Base-by-base conservation (phyloP, 2,329 filamentous ascomycete genomes). In the Dactylellina leptospora region DNA sequence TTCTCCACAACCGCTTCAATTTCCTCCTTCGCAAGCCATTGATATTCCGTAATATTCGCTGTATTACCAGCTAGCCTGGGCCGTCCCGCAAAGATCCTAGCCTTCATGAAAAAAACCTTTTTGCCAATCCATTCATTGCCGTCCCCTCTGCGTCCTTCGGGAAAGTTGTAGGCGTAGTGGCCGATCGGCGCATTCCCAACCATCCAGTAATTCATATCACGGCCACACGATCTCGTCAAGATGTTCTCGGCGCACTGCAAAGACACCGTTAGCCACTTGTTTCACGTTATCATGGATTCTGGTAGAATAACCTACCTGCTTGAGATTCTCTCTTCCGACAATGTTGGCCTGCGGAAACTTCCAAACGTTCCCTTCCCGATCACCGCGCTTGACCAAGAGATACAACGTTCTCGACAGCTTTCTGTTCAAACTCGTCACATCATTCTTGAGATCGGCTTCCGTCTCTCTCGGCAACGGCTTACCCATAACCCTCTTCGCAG, bases 181-280 rank as follows among this genome's bases (percentile, higher is more conserved):
- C 93, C 93, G 68, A 97, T 86, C 9, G 95, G 95, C 68, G 90
- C 90, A 77, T 92, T 92, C 72, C 92, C 93, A 55, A 99, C 90
- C 76, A 97, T 87, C 93, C 95, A 99, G 61, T 92, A 97, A 83
- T 97, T 97, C 93, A 99, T 97, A 84, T 99, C 96, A 73, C 90
- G 82, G 68, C 95, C 95, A 8, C 89, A 92, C 2, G 91, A 84
- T 77, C 91, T 85, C 56, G 88, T 84, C 22, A 97, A 84, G 60
- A 92, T 87, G 71, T 92, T 86, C 78, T 92, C 86, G 36, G 93
- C 92, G 45, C 91, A 88, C 95, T 99, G 76, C 74, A 25, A 4
- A 42, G 13, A 25, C 18, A 13, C 10, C 11, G 18, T 70, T 62
- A 70, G 48, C 22, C 25, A 4, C 1, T 53, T 27, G 27, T 33